Conservation (phyloP, 176 grass and related monocot genomes). For the Lolium rigidum region DNA sequence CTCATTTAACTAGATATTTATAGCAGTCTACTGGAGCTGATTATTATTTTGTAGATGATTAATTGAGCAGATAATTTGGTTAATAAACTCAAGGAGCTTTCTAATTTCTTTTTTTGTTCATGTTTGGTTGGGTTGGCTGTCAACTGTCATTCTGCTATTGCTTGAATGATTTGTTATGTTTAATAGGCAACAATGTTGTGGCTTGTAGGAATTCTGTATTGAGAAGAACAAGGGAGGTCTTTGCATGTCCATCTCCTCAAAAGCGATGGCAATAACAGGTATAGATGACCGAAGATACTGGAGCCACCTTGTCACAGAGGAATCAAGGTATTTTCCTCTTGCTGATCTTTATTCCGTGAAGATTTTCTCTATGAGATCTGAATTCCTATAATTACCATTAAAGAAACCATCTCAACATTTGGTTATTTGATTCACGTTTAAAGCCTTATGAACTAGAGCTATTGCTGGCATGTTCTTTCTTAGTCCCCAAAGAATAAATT, state of each 20-base stretch:
- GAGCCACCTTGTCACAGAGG: conserved; percentile 75
- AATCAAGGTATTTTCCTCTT: conserved; percentile 71
- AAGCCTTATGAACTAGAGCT: neutral
- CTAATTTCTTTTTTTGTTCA: neutral
- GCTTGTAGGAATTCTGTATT: conserved; percentile 87
- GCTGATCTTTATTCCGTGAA: neutral
- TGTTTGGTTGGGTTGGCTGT: conserved; percentile 18
- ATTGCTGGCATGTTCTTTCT: conserved; percentile 4
- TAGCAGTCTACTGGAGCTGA: neutral
- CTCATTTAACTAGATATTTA: conserved; percentile 15
- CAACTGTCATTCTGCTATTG: neutral
- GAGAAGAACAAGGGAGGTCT: conserved; percentile 69
- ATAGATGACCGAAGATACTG: conserved; percentile 93
- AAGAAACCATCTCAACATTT: conserved; percentile 33
- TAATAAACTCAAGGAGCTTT: conserved; percentile 12
- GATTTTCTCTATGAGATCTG: conserved; percentile 1
- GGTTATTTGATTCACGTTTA: conserved; percentile 11
- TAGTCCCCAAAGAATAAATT: neutral
- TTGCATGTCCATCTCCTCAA: conserved; percentile 91
- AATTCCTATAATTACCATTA: conserved; percentile 2
- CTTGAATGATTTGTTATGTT: conserved; percentile 25
- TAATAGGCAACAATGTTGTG: conserved; percentile 25
- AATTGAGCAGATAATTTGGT: neutral
- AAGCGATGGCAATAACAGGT: conserved; percentile 80
- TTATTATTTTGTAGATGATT: conserved; percentile 1